A percentile compares a stretch with the other conserved stretches of the same genome.
Evolutionary conservation across 2,329 filamentous ascomycete genomes (phyloP).

Genomic region (Penicillium sp.): DNA sequence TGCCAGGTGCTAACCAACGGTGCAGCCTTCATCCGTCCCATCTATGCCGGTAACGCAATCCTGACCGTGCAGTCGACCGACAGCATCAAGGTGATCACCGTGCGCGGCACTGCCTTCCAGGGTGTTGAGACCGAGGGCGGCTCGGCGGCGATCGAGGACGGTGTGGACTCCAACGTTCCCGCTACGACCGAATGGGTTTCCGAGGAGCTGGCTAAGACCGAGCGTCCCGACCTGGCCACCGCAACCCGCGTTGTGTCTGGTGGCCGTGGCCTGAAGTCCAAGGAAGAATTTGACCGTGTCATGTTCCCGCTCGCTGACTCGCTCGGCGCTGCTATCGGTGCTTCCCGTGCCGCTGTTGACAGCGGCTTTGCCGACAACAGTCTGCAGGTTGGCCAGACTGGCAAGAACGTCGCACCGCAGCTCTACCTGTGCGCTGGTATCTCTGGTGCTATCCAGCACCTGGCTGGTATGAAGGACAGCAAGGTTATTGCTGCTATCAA

Average conservation of each 20-base stretch:
- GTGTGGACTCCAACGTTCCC: conserved; percentile 74
- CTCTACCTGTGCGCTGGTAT: conserved; percentile 94
- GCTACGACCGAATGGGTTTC: conserved; percentile 81
- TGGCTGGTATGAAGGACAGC: conserved; percentile 99
- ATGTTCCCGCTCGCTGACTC: conserved; percentile 91
- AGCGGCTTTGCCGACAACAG: conserved; percentile 98
- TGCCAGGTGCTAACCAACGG: conserved; percentile 16
- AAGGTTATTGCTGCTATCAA: conserved; percentile 99
- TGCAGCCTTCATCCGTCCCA: conserved; percentile 80
- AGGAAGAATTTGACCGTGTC: conserved; percentile 90
- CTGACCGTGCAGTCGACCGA: conserved; percentile 91
- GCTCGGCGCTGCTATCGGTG: conserved; percentile 90
- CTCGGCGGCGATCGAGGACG: conserved; percentile 72
- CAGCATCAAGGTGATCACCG: conserved; percentile 79
- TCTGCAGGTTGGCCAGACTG: conserved; percentile 94
- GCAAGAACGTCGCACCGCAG: conserved; percentile 96
- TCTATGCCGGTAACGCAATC: conserved; percentile 97
- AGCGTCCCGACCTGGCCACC: conserved; percentile 89
- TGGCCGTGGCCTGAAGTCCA: conserved; percentile 91
- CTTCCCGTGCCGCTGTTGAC: conserved; percentile 90
- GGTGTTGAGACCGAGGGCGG: conserved; percentile 67
- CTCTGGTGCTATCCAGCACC: conserved; percentile 93
- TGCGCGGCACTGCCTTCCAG: conserved; percentile 88
- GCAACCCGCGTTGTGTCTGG: conserved; percentile 87
- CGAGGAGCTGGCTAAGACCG: conserved; percentile 86